Evolutionary conservation across 2,329 filamentous ascomycete genomes (phyloP).

Genomic region (Botryotinia convoluta): DNA sequence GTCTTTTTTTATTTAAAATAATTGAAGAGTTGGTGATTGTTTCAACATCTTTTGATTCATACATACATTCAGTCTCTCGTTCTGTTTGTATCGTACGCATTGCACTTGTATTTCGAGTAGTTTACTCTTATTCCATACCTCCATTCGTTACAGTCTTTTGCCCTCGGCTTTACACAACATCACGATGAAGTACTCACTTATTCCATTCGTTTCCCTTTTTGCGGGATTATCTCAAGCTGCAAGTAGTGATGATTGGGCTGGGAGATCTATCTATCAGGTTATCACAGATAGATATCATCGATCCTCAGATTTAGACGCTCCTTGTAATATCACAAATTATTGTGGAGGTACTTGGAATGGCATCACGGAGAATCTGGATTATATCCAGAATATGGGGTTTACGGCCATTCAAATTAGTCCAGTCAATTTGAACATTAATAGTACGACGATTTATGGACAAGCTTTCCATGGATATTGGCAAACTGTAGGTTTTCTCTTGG

Average conservation of each 20-base stretch:
- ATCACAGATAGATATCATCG: conserved; percentile 42
- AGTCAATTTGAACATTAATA: conserved; percentile 41
- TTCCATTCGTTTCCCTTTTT: conserved; percentile 7
- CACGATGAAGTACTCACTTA: conserved; percentile 16
- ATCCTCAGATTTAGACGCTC: conserved; percentile 38
- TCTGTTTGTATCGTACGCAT: conserved; percentile 5
- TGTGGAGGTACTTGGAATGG: conserved; percentile 48
- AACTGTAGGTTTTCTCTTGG: conserved; percentile 1
- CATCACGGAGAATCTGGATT: conserved; percentile 43
- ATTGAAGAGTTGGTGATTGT: not conserved
- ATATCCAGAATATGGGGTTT: conserved; percentile 39
- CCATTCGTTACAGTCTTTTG: conserved; percentile 4
- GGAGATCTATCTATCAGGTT: conserved; percentile 18
- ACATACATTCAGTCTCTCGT: conserved; percentile 3
- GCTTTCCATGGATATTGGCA: conserved; percentile 21
- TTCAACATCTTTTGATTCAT: too few species aligned
- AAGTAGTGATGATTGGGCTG: conserved; percentile 13
- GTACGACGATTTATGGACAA: conserved; percentile 29
- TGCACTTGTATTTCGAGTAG: not conserved
- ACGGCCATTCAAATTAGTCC: conserved; percentile 45
- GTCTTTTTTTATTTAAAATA: not conserved
- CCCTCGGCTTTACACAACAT: not conserved
- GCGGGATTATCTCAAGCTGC: conserved; percentile 16
- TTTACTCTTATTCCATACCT: conserved; percentile 2
- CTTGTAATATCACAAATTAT: conserved; percentile 38